A percentile compares a stretch with the other conserved stretches of the same genome.
Evolutionary conservation across 768 basidiomycete species (phyloP).

Genomic region (Suillus sp.): DNA sequence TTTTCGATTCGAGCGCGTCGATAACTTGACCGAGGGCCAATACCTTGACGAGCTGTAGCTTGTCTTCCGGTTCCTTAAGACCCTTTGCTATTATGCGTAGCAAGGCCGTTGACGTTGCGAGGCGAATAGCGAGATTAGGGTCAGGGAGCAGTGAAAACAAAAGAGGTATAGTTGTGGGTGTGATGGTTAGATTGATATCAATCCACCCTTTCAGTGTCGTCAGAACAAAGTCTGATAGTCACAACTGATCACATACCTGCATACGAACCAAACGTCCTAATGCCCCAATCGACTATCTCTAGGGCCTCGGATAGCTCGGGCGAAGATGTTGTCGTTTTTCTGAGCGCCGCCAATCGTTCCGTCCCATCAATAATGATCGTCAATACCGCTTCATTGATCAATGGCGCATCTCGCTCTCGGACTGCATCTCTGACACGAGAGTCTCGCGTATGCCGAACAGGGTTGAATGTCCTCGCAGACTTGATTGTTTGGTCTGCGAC

Average conservation of each 20-base stretch:
- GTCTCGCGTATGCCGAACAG: conserved; percentile 78
- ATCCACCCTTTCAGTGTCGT: conserved; percentile 78
- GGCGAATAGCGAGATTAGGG: conserved; percentile 72
- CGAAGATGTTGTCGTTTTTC: conserved; percentile 50
- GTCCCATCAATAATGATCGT: conserved; percentile 76
- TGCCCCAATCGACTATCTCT: conserved; percentile 91
- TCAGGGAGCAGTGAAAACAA: conserved; percentile 84
- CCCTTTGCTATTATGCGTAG: conserved; percentile 89
- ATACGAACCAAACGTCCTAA: conserved; percentile 90
- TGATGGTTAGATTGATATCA: conserved; percentile 95
- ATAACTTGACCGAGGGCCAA: conserved; percentile 84
- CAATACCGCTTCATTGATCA: conserved; percentile 85
- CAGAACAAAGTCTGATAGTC: conserved; percentile 1
- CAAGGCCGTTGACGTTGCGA: conserved; percentile 80
- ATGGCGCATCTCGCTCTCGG: conserved; percentile 82
- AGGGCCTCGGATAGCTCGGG: conserved; percentile 58
- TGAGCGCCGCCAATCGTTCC: conserved; percentile 54
- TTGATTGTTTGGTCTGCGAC: conserved; percentile 96
- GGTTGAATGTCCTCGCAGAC: conserved; percentile 73
- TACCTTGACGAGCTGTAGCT: conserved; percentile 87
- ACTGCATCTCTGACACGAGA: conserved; percentile 86
- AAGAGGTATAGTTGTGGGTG: conserved; percentile 82
- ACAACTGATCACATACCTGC: conserved; percentile 66
- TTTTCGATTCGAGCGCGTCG: conserved; percentile 77
- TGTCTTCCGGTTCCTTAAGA: conserved; percentile 87